Evolutionary conservation across 2,329 filamentous ascomycete species (phyloP), one percentile per base, ranked within the genome.

Genomic region (Magnaporthiopsis rhizophila): DNA sequence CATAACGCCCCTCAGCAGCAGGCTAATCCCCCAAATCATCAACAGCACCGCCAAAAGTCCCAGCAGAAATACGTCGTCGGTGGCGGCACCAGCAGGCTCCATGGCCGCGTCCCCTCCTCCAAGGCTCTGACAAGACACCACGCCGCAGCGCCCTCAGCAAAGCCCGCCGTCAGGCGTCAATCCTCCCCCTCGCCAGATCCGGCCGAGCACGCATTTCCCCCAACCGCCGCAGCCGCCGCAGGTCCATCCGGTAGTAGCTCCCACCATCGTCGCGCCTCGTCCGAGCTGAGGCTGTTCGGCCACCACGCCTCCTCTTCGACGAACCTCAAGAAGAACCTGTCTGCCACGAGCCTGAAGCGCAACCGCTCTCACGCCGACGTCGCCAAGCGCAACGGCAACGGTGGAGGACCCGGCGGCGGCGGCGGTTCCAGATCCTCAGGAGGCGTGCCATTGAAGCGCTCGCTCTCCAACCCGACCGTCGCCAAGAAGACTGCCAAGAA

Each of bases 331-430:
- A 85, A 84, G 73, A 86, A 83, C 72, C 68, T 76, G 15, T 86
- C 85, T 3, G 79, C 84, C 63, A 76, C 80, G 21, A 84, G 74
- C 69, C 75, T 87, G 64, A 86, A 85, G 76, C 83, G 84, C 72
- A 87, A 87, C 72, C 81, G 81, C 61, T 88, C 85, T 30, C 80
- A 84, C 68, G 81, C 78, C 70, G 84, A 86, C 67, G 78, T 87
- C 57, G 73, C 71, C 68, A 84, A 82, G 70, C 80, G 68, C 4
- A 34, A 80, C 65, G 75, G 75, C 59, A 84, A 81, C 83, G 18
- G 74, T 79, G 58, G 79, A 80, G 67, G 80, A 79, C 69, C n/a
- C 4, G 60, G 36, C 18, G 45, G 45, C 45, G 57, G 57, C 57
- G 30, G 26, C 18, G 57, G 57, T 12, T 28, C 57, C 57, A 58